These are phyloP conservation scores for Starmera stellimalicola DNA, from an alignment of 1,139 yeast species.

Conservation along the genomic window DNA sequence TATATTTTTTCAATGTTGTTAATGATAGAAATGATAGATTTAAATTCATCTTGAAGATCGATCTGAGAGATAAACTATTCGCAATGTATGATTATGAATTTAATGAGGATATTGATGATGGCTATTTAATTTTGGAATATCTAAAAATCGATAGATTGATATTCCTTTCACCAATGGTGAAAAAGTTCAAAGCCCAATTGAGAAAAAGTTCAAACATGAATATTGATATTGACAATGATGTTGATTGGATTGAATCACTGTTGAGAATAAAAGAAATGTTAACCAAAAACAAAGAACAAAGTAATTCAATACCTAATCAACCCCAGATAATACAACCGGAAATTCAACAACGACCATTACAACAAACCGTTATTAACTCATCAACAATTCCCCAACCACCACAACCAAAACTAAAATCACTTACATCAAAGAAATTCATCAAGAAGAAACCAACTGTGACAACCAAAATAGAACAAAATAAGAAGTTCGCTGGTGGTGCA, in stretches of 20 bases:
- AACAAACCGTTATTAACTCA: neutral
- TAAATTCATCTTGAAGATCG: conserved; percentile 39
- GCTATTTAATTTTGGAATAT: conserved; percentile 58
- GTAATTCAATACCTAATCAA: neutral
- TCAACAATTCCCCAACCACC: neutral
- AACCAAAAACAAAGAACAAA: conserved; percentile 5
- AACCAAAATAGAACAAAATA: conserved; percentile 11
- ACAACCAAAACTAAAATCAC: neutral
- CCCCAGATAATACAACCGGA: conserved; percentile 3
- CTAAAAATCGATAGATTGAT: conserved; percentile 50
- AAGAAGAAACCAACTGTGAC: neutral
- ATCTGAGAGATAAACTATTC: conserved; percentile 49
- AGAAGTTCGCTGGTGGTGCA: conserved; percentile 20
- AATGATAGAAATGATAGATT: conserved; percentile 16
- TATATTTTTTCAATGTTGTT: conserved; percentile 19
- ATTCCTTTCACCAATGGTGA: conserved; percentile 31
- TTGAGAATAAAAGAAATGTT: conserved; percentile 36
- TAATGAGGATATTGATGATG: conserved; percentile 41
- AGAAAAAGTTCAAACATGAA: conserved; percentile 13
- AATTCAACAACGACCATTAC: conserved; percentile 1
- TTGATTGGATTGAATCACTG: conserved; percentile 40
- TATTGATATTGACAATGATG: conserved; percentile 24
- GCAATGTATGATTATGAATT: conserved; percentile 78
- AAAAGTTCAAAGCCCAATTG: conserved; percentile 6
- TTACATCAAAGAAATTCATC: too few relatives aligned